Evolutionary conservation across 257 asterid species (phyloP), one percentile per base, ranked within the genome.

Genomic region (Anisodus tanguticus): DNA sequence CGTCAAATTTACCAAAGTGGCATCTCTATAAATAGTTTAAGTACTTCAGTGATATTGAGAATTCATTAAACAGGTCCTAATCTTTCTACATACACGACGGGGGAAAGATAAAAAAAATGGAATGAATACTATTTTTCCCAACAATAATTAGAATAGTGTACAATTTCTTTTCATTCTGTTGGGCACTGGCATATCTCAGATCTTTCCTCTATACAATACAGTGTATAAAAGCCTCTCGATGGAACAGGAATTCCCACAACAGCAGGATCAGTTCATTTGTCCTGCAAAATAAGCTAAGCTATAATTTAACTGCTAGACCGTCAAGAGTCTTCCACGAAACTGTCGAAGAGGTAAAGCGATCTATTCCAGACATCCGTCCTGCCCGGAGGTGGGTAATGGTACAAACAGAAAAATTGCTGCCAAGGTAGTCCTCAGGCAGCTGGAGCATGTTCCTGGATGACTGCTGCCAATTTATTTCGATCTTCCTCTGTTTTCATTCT

Each of bases 391-490:
- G 45, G 81, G 22, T 87, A 88, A 85, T 64, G 69, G 80, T 89
- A 90, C 96, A 91, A 88, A 91, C 90, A 85, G 11, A 77, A 76
- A 31, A 60, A 82, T 57, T 85, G 67, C 83, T 37, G 13, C 74
- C 62, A 53, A 22, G 59, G 39, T 83, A 53, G 68, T 63, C 91
- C 91, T 94, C 91, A 93, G 60, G 83, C 83, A 82, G 91, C 85
- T 78, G 99, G 99, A 49, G 99, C 94, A 54, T 92, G 89, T 72
- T 95, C 99, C 85, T 92, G 91, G 60, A 97, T 95, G 39, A 86
- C 91, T 83, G 95, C 95, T 17, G 94, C 97, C 58, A 97, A 93
- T 79, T 97, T 93, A 86, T 97, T 88, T 39, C 98, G 90, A 80
- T 92, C 98, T 81, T 93, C 98, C 85, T 80, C 91, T 1, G 91